A percentile compares a stretch with the other conserved stretches of the same genome.
Conservation (phyloP, 1,139 yeast species). For the Lodderomyces elongisporus region DNA sequence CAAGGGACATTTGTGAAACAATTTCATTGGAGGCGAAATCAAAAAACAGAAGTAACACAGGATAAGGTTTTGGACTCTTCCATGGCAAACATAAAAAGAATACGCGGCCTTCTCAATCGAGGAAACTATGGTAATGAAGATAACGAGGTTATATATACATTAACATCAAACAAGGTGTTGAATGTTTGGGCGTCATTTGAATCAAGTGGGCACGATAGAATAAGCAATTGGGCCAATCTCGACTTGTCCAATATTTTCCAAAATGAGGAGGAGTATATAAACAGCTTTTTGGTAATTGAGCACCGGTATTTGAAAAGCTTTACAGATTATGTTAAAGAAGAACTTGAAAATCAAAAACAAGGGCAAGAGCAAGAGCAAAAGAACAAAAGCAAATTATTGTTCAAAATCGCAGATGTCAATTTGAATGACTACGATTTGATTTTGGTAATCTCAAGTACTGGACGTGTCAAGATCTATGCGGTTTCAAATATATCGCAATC, state of each 20-base stretch:
- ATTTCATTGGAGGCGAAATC: slow-evolving; percentile 46
- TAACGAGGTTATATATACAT: slow-evolving; percentile 53
- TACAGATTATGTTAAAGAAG: slow-evolving; percentile 18
- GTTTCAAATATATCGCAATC: slow-evolving; percentile 48
- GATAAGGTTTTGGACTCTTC: slow-evolving; percentile 20
- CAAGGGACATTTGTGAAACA: slow-evolving; percentile 43
- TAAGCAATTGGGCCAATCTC: slow-evolving; percentile 57
- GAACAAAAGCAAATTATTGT: slow-evolving; percentile 1
- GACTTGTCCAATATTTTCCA: slow-evolving; percentile 32
- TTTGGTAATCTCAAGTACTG: slow-evolving; percentile 42
- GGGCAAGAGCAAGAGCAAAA: not conserved
- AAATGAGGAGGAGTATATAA: slow-evolving; percentile 11
- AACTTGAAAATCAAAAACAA: not conserved
- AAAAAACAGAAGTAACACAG: slow-evolving; percentile 9
- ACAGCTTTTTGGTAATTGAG: slow-evolving; percentile 50
- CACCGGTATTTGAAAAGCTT: slow-evolving; percentile 32
- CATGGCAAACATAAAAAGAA: slow-evolving; percentile 37
- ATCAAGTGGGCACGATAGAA: slow-evolving; percentile 49
- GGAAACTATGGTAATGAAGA: slow-evolving; percentile 22
- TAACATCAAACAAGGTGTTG: slow-evolving; percentile 50
- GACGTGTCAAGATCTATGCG: slow-evolving; percentile 43
- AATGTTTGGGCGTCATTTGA: slow-evolving; percentile 75
- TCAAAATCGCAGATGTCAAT: slow-evolving; percentile 11
- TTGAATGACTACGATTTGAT: slow-evolving; percentile 45
- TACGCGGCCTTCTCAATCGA: slow-evolving; percentile 29